A percentile compares a stretch with the other conserved stretches of the same genome.
These are phyloP conservation scores for Tubosaeta sp. DNA, from an alignment of 768 basidiomycete species.

Conservation along the genomic window DNA sequence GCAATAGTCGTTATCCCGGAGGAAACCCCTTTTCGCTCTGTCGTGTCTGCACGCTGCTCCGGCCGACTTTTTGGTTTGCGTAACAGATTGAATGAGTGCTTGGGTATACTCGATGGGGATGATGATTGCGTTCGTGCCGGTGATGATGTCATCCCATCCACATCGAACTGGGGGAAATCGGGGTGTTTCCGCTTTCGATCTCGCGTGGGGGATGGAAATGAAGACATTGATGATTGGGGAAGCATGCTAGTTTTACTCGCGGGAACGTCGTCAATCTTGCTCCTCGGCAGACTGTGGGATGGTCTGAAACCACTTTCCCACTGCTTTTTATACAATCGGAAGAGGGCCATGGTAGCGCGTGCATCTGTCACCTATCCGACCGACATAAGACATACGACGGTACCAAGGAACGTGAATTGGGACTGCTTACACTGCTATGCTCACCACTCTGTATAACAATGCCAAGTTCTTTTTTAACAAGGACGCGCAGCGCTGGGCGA, in stretches of 20 bases:
- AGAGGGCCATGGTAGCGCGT: slow-evolving; percentile 92
- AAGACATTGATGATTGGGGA: not conserved
- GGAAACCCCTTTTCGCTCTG: slow-evolving; percentile 51
- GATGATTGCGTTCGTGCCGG: not conserved
- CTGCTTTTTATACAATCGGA: slow-evolving; percentile 70
- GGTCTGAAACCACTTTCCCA: slow-evolving; percentile 61
- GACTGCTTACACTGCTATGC: slow-evolving; percentile 73
- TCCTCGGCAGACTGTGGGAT: not conserved
- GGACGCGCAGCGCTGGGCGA: slow-evolving; percentile 70
- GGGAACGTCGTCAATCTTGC: no score
- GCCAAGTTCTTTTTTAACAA: slow-evolving; percentile 76
- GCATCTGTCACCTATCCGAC: slow-evolving; percentile 78
- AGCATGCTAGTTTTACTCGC: not conserved
- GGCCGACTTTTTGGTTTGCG: not conserved
- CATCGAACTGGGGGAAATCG: not conserved
- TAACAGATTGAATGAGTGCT: not conserved
- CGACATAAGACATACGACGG: not conserved
- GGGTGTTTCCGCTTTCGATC: slow-evolving; percentile 16
- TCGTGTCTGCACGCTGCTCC: not conserved
- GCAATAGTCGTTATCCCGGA: slow-evolving; percentile 56
- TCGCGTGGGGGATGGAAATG: not conserved
- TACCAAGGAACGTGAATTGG: not conserved
- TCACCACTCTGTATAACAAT: slow-evolving; percentile 83
- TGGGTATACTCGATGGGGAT: not conserved
- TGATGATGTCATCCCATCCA: not conserved